Percentiles rank a stretch among this genome's conserved stretches.
Conservation (phyloP, 768 basidiomycete species). For the Vararia minispora region DNA sequence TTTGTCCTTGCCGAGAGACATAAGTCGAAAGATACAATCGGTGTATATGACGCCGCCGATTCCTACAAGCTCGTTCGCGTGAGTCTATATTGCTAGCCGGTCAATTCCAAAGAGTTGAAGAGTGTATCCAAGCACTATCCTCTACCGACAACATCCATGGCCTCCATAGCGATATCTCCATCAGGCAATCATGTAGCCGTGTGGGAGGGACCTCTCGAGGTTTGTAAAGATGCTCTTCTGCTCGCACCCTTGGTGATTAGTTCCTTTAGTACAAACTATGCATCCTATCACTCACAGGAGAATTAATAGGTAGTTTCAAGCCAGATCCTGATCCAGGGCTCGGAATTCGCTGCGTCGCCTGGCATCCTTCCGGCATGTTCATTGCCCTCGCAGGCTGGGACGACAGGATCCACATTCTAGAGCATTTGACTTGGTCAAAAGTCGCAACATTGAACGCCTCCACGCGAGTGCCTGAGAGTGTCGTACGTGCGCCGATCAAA, state of each 20-base stretch:
- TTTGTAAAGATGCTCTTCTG: constrained; percentile 19
- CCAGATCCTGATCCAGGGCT: constrained; percentile 74
- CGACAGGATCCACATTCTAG: constrained; percentile 77
- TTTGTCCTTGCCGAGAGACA: constrained; percentile 83
- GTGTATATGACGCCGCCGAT: constrained; percentile 68
- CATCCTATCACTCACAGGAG: constrained; percentile 57
- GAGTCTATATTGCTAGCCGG: constrained; percentile 16
- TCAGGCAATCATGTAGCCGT: constrained; percentile 64
- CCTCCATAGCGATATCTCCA: constrained; percentile 67
- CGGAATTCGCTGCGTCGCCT: constrained; percentile 66
- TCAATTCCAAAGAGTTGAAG: constrained; percentile 3
- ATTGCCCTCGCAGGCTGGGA: constrained; percentile 82
- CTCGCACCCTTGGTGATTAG: not conserved
- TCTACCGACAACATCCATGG: constrained; percentile 59
- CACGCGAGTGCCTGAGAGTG: constrained; percentile 40
- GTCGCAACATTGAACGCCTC: constrained; percentile 53
- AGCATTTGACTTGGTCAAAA: constrained; percentile 64
- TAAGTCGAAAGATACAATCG: constrained; percentile 79
- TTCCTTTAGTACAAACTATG: constrained; percentile 58
- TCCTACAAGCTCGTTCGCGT: constrained; percentile 68
- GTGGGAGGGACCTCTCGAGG: constrained; percentile 84
- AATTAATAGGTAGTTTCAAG: constrained; percentile 50
- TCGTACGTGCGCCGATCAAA: constrained; percentile 31
- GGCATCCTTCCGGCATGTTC: constrained; percentile 83
- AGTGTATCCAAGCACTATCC: constrained; percentile 61